Evolutionary conservation across 768 basidiomycete species (phyloP).

Genomic region (Tricholomella constricta): DNA sequence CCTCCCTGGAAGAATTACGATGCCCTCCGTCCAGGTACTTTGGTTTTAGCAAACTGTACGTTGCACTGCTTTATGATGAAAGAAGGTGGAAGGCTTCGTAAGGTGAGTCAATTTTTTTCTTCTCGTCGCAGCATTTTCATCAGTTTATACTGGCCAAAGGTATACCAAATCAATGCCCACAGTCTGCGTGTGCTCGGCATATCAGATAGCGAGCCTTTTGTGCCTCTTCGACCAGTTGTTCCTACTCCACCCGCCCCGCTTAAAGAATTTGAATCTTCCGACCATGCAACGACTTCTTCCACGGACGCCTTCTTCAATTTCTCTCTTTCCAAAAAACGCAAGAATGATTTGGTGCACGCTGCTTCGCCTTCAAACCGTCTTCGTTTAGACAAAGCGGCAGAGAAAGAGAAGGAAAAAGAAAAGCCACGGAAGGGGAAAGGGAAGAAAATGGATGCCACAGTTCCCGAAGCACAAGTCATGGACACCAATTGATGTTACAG

Average conservation of each 20-base stretch:
- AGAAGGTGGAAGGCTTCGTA: neutral
- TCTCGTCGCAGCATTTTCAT: too few species aligned
- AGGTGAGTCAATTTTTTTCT: neutral
- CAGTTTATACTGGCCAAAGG: neutral
- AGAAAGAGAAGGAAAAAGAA: too few species aligned
- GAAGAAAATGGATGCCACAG: too few species aligned
- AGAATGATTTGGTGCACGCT: too few species aligned
- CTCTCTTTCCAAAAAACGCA: neutral
- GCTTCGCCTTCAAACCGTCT: too few species aligned
- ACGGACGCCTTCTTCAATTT: neutral
- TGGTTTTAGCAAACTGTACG: neutral
- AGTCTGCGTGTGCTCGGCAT: neutral
- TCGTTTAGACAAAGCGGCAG: too few species aligned
- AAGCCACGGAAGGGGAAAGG: too few species aligned
- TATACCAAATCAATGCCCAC: conserved; percentile 3
- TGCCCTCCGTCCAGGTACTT: neutral
- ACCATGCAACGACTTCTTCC: neutral
- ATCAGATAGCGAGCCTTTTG: neutral
- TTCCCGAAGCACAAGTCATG: too few species aligned
- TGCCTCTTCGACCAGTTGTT: neutral
- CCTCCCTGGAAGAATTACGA: neutral
- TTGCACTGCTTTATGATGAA: neutral
- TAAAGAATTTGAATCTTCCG: too few species aligned
- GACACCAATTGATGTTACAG: too few species aligned
- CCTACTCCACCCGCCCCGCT: neutral